Evolutionary conservation across 495 filamentous ascomycete species (phyloP), one percentile per base, ranked within the genome.

Genomic region (Aspergillus conjunctus): DNA sequence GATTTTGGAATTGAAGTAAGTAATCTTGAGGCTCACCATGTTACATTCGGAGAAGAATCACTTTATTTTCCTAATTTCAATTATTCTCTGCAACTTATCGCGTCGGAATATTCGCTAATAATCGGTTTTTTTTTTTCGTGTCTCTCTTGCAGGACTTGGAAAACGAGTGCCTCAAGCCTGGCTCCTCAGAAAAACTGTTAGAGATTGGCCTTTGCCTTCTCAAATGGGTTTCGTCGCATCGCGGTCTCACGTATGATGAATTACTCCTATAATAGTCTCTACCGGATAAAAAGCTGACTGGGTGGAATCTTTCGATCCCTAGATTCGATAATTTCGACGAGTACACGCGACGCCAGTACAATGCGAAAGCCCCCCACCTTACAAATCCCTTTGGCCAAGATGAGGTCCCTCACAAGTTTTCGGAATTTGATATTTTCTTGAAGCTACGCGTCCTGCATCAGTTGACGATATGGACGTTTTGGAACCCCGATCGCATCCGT

Each of bases 281-380:
- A 17, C 12, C 46, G 8, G 17, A 43, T 20, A 18, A 21, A 50
- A 21, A 50, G 39, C 20, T 7, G 22, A 32, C 8, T 33, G 14
- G 20, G 44, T 51, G 32, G 52, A 48, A 34, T 32, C 59, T 61
- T 39, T 56, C 26, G 32, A 7, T 18, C 11, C 56, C 37, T 63
- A 97, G 93, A 3, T 87, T 81, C 22, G 93, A 93, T 8, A 85
- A 93, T 49, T 98, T 98, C 64, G 92, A 98, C 70, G 92, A 98
- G 70, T 96, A 97, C 61, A 91, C 93, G 49, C 87, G 91, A 63
- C 86, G 91, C 54, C 93, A 97, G 74, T 98, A 91, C 74, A 76
- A 90, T 64, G 86, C 86, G 30, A 96, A 92, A 77, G 89, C 91
- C 4, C 88, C 91, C 30, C 67, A 79, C 37, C 63, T 83, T 12